Percentiles rank a stretch among this genome's conserved stretches.
phyloP scores from a whole-genome alignment of 1,284 basidiomycete genomes.

The Ustilago esculenta region DNA sequence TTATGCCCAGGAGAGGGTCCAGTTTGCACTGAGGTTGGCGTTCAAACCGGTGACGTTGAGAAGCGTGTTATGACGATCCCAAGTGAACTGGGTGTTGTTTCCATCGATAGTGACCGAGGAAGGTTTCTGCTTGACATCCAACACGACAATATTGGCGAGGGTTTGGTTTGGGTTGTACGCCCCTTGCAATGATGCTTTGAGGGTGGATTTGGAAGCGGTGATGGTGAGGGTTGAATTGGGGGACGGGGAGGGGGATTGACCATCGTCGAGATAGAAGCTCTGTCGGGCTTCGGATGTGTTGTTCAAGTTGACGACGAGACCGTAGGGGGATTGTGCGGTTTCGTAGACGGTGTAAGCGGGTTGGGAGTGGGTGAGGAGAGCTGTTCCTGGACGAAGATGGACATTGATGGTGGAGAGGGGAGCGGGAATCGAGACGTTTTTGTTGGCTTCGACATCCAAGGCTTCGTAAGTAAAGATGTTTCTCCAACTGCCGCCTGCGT shows the following conservation, averaged over 20 bases:
- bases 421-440: constrained; percentile 70
- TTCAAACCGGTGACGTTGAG: constrained; percentile 47
- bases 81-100: constrained; percentile 16
- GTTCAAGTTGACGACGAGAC: constrained; percentile 69
- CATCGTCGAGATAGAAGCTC: constrained; percentile 75
- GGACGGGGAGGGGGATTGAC: constrained; percentile 58
- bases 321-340: constrained; percentile 30
- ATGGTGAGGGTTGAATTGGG: constrained; percentile 31
- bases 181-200: constrained; percentile 66
- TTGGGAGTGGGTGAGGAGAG: constrained; percentile 39
- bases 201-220: constrained; percentile 4
- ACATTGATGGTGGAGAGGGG: constrained; percentile 60
- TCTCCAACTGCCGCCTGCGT: constrained; percentile 71
- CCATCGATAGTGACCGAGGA: constrained; percentile 15
- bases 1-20: constrained; percentile 28
- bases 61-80: constrained; percentile 18
- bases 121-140: constrained; percentile 68
- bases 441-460: constrained; percentile 68
- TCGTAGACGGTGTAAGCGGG: constrained; percentile 48
- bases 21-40: constrained; percentile 34
- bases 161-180: constrained; percentile 69
- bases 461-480: constrained; percentile 79
- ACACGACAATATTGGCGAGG: constrained; percentile 70
- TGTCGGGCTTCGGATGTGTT: constrained; percentile 71
- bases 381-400: constrained; percentile 42